Percentiles rank a stretch among this genome's conserved stretches.
Evolutionary conservation across 2,329 filamentous ascomycete species (phyloP).

Genomic region (Fusarium napiforme): DNA sequence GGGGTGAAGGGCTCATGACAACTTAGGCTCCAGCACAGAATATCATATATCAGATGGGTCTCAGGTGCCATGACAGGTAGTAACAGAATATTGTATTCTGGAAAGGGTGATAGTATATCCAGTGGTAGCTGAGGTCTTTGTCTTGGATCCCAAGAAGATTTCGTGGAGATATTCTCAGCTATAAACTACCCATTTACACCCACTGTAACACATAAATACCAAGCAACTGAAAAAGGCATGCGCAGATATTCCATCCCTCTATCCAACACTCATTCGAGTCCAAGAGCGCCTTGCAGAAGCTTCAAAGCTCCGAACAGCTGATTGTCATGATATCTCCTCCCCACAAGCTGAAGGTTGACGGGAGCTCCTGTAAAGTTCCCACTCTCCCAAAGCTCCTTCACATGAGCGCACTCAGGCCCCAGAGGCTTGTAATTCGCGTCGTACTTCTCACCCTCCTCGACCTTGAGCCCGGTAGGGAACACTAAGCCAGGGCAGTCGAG

Average conservation of each 20-base stretch:
- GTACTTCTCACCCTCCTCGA: background rate
- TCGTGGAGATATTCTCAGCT: no score
- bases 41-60: no score
- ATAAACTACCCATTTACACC: background rate
- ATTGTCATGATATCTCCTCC: background rate
- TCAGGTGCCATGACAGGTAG: no score
- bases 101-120: no score
- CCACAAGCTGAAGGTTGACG: background rate
- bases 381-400: background rate
- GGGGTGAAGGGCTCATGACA: background rate
- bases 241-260: no score
- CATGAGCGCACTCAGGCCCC: background rate
- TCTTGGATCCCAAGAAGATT: background rate
- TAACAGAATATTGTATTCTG: no score
- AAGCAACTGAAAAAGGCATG: no score
- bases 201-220: accelerated
- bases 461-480: background rate
- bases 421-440: background rate
- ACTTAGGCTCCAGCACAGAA: background rate
- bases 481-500: background rate
- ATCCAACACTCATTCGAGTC: background rate
- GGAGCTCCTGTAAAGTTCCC: background rate
- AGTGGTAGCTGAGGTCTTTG: no score
- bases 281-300: background rate
- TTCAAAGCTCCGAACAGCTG: background rate